phyloP scores from a whole-genome alignment of 78 protist genomes.

The Mastigamoeba balamuthi region DNA sequence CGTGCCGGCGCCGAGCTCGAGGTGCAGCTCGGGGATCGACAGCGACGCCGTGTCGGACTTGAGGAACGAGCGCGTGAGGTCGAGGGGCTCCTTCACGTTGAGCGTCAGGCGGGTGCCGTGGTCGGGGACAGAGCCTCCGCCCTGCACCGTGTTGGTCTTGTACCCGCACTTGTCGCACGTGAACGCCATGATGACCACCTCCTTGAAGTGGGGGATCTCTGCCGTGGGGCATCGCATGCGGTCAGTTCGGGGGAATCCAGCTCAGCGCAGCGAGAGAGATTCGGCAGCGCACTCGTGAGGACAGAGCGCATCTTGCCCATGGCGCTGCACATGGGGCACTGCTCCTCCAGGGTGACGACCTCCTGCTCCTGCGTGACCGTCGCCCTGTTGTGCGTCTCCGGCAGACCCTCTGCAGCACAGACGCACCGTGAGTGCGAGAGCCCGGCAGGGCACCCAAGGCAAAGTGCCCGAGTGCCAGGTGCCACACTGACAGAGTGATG shows the following conservation, averaged over 20 bases:
- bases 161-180: constrained; percentile 80
- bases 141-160: constrained; percentile 63
- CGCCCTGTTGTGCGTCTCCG: too few relatives aligned
- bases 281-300: neutral
- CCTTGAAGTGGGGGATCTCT: constrained; percentile 83
- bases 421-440: too few relatives aligned
- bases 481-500: too few relatives aligned
- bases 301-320: neutral
- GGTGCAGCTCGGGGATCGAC: constrained; percentile 51
- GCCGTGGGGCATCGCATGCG: constrained; percentile 1
- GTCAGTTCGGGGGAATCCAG: constrained; percentile 26
- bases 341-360: neutral
- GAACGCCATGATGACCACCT: constrained; percentile 66
- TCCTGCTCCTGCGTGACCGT: too few relatives aligned
- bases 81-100: constrained; percentile 41
- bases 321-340: neutral
- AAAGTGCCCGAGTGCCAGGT: too few relatives aligned
- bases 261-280: too few relatives aligned
- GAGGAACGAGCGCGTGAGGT: constrained; percentile 68
- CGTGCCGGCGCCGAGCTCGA: constrained; percentile 65
- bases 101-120: constrained; percentile 45
- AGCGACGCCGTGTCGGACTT: constrained; percentile 71
- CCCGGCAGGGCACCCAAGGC: too few relatives aligned
- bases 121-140: constrained; percentile 71
- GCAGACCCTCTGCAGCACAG: too few relatives aligned